Percentiles rank a stretch among this genome's conserved stretches.
Evolutionary conservation across 768 basidiomycete species (phyloP).

Genomic region (Tephrocybe sp.): DNA sequence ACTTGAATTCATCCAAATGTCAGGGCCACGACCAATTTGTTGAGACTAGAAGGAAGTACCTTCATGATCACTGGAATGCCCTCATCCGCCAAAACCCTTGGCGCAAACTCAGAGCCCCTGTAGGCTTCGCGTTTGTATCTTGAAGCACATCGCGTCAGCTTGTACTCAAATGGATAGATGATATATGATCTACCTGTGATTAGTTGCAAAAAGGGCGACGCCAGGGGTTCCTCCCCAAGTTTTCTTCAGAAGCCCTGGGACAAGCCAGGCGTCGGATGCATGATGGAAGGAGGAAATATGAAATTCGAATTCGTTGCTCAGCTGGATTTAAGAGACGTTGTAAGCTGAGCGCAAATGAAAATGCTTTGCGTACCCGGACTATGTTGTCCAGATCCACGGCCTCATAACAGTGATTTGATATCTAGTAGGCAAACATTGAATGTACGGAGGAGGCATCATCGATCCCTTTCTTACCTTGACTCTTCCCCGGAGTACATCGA

Average conservation of each 20-base stretch:
- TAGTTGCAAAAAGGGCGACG: conserved; percentile 78
- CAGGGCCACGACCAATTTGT: neutral
- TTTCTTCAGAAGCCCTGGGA: conserved; percentile 75
- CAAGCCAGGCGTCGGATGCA: conserved; percentile 89
- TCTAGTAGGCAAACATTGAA: conserved; percentile 28
- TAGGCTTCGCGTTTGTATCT: conserved; percentile 53
- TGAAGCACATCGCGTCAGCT: conserved; percentile 9
- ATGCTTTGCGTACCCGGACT: conserved; percentile 47
- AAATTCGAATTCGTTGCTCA: conserved; percentile 91
- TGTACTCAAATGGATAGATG: neutral
- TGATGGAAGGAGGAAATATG: conserved; percentile 81
- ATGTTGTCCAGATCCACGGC: conserved; percentile 70
- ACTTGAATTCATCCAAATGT: conserved; percentile 29
- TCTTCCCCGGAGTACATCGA: conserved; percentile 81
- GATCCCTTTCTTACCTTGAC: conserved; percentile 56
- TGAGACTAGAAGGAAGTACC: conserved; percentile 30
- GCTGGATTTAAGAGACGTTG: conserved; percentile 30
- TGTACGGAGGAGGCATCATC: neutral
- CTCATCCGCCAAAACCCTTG: conserved; percentile 69
- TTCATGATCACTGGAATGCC: conserved; percentile 78
- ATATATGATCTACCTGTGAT: conserved; percentile 49
- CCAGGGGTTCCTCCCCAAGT: conserved; percentile 68
- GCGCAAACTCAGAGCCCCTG: conserved; percentile 75
- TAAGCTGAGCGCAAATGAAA: neutral
- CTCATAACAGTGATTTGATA: conserved; percentile 69